phyloP scores from a whole-genome alignment of 352 stramenopile genomes.

The Phytophthora syringae region DNA sequence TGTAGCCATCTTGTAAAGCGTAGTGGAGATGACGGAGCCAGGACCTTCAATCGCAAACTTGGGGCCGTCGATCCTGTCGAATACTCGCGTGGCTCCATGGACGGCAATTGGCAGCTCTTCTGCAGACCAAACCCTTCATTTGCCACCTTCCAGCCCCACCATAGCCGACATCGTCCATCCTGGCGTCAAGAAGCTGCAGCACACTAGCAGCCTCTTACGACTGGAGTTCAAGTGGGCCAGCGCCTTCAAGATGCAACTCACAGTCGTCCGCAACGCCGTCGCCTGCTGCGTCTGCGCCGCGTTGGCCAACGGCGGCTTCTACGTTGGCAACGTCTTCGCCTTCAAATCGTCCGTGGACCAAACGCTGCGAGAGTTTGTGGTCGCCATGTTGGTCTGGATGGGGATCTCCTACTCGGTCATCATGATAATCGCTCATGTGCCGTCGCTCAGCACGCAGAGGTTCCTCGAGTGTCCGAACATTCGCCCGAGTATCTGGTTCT shows the following conservation, averaged over 20 bases:
- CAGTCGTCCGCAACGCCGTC: slow-evolving; percentile 31
- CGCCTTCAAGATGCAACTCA: slow-evolving; percentile 13
- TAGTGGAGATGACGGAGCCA: background rate
- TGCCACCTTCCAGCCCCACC: slow-evolving; percentile 4
- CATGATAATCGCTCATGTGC: slow-evolving; percentile 19
- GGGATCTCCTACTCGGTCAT: slow-evolving; percentile 26
- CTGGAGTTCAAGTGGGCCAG: slow-evolving; percentile 22
- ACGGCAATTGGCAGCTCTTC: background rate
- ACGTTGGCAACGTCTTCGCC: slow-evolving; percentile 35
- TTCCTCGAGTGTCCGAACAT: slow-evolving; percentile 16
- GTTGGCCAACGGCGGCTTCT: slow-evolving; percentile 37
- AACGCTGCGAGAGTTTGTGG: slow-evolving; percentile 32
- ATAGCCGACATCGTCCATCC: background rate
- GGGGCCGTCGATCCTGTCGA: slow-evolving; percentile 7
- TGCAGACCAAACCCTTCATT: background rate
- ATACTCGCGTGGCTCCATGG: slow-evolving; percentile 15
- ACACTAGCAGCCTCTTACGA: slow-evolving; percentile 21
- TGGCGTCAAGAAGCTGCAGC: slow-evolving; percentile 9
- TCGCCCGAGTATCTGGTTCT: slow-evolving; percentile 21
- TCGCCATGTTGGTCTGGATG: slow-evolving; percentile 38
- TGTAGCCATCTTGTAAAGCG: background rate
- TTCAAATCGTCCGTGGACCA: slow-evolving; percentile 31
- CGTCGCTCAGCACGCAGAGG: slow-evolving; percentile 20
- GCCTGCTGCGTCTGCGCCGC: slow-evolving; percentile 25
- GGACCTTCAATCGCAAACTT: background rate